Evolutionary conservation across 192 early-diverging fungal species (phyloP), one percentile per base, ranked within the genome.

Genomic region (Borealophlyctis nickersoniae): DNA sequence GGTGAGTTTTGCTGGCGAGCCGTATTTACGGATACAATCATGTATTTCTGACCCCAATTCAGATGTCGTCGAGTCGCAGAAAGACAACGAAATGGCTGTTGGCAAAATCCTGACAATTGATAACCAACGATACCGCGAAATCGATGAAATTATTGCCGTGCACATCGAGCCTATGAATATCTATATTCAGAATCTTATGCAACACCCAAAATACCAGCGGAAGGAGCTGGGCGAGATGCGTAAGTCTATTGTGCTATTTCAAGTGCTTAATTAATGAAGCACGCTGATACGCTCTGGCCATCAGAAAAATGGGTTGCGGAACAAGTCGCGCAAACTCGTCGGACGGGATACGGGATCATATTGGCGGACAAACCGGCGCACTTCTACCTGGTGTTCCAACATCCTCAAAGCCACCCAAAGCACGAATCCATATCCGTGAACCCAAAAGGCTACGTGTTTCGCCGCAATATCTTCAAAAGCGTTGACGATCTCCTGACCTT

Each of bases 91-190:
- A 36, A 85, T 76, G 53, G 86, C 84, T 23, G 68, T 93, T 4
- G 91, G 89, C 54, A 74, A 81, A 36, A 78, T 74, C 4, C 79
- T 94, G 39, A 79, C 82, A 26, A 79, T 94, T 30, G 89, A 86
- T 29, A 80, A 83, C 9, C 59, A 77, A 27, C 77, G 80, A 31
- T 98, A 88, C 72, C 77, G 83, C n/a, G 94, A 94, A 63, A 70
- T 98, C 45, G 96, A 98, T 60, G 89, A 98, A 70, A 79, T 98
- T 60, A 75, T 96, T 22, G 93, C 92, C 3, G 81, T 87, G 24
- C 89, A 95, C 62, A 85, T 98, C 24, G 96, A 96, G 60, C 85
- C 92, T 0, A 91, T 94, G 65, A 73, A 73, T 29, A 78, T 78
- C 24, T 86, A 83, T 62, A 83, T 93, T 7, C 80, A 88, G 49